Evolutionary conservation across 2,329 filamentous ascomycete genomes (phyloP), one percentile per base, ranked within the genome.

Genomic region (Exophiala alcalophila): DNA sequence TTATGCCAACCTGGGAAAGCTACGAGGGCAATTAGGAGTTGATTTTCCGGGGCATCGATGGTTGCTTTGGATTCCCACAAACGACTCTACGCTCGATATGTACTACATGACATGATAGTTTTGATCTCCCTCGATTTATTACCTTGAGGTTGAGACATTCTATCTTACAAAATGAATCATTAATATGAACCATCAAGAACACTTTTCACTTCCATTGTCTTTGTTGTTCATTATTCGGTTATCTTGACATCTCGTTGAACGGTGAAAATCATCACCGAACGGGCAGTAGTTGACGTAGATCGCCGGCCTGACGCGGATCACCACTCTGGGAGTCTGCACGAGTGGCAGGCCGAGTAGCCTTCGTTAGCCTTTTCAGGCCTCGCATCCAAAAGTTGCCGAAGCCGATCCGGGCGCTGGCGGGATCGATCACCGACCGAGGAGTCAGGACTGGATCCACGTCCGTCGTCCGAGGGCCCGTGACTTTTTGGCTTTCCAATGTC

Each of bases 1-100:
- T 28, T 36, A 44, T 40, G 46, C 46, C 49, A 52, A 49, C 51
- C 36, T 49, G 46, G 34, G 43, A 23, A 50, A 44, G 24, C 40
- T 42, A 36, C 15, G 15, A 12, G 23, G 28, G n/a, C 4, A 12
- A 9, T 29, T 26, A 37, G 16, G 12, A 30, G 4, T 6, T 14
- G 12, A n/a, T 18, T 35, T 11, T 5, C 21, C 10, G 26, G 21
- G 28, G 23, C 30, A 38, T 31, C 11, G 15, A 33, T 31, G 23
- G 26, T n/a, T 27, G 24, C 26, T 40, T 24, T 15, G 29, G 21
- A 7, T 32, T 33, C 14, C 26, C 33, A 20, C 20, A 31, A 4
- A 33, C 33, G 28, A 40, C 37, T 40, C 2, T 6, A 33, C 14
- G 19, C 30, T 31, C n/a, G n/a, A n/a, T n/a, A 11, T 31, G 29